phyloP scores from a whole-genome alignment of 2,329 filamentous ascomycete species.

The Ophiobolus disseminans region DNA sequence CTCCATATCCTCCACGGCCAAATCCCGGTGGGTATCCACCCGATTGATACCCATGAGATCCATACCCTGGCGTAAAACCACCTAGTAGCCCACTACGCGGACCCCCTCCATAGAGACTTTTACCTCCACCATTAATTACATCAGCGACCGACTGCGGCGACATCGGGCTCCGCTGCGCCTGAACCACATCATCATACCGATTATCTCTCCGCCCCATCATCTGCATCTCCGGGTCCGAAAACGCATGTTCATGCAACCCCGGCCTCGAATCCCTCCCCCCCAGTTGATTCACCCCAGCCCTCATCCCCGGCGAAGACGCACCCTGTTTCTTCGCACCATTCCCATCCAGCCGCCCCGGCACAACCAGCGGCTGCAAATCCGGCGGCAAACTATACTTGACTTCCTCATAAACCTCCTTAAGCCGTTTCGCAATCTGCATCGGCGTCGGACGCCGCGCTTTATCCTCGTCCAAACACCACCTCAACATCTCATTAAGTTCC shows the following conservation, averaged over 20 bases:
- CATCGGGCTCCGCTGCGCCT: not conserved
- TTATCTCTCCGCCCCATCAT: not conserved
- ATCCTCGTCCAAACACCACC: conserved; percentile 6
- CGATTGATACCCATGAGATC: no score
- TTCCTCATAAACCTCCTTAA: conserved; percentile 2
- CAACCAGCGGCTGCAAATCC: conserved; percentile 2
- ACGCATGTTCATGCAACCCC: not conserved
- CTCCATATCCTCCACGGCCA: not conserved
- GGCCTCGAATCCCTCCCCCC: not conserved
- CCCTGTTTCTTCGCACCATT: not conserved
- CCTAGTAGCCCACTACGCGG: not conserved
- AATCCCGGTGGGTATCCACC: not conserved
- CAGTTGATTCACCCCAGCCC: not conserved
- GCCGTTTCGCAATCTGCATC: not conserved
- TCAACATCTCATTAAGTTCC: conserved; percentile 10
- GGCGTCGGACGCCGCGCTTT: conserved; percentile 1
- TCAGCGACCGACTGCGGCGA: not conserved
- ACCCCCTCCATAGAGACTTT: no score
- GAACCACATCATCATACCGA: not conserved
- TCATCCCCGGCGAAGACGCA: not conserved
- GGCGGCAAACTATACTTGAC: conserved; percentile 4
- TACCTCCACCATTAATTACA: not conserved
- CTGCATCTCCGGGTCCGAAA: conserved; percentile 4
- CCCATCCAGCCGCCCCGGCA: not conserved
- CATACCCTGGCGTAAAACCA: not conserved